Conservation (phyloP, 1,284 basidiomycete genomes). For the Ustilago tritici region DNA sequence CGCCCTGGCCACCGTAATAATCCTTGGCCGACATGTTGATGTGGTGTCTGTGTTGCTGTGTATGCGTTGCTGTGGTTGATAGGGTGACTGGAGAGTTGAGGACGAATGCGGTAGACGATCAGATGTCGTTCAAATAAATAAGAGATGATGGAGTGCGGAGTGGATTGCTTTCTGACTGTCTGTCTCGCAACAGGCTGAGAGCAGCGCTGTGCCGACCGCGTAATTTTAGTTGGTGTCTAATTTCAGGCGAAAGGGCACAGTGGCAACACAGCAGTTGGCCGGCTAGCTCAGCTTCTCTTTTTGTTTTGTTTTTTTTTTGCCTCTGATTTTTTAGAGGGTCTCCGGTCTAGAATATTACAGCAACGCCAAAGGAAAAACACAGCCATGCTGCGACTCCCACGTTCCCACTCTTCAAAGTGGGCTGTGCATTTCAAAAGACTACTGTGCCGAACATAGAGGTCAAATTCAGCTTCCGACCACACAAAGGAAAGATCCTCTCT, state of each 20-base stretch:
- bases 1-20: slow-evolving; percentile 52
- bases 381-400: not conserved
- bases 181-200: not conserved
- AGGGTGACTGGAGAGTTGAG: not conserved
- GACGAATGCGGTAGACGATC: not conserved
- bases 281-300: not conserved
- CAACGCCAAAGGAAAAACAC: not conserved
- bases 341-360: not conserved
- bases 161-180: not conserved
- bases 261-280: not conserved
- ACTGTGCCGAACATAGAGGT: not conserved
- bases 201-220: not conserved
- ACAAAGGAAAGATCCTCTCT: not conserved
- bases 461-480: not conserved
- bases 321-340: not conserved
- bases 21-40: slow-evolving; percentile 54
- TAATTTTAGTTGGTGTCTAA: not conserved
- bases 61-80: not conserved
- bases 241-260: not conserved
- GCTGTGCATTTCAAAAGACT: not conserved
- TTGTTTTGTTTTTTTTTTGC: not conserved
- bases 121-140: not conserved
- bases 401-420: not conserved
- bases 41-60: no score
- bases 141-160: slow-evolving; percentile 6